phyloP scores from a whole-genome alignment of 192 early-diverging fungal species.

The Rhizophagus clarus region DNA sequence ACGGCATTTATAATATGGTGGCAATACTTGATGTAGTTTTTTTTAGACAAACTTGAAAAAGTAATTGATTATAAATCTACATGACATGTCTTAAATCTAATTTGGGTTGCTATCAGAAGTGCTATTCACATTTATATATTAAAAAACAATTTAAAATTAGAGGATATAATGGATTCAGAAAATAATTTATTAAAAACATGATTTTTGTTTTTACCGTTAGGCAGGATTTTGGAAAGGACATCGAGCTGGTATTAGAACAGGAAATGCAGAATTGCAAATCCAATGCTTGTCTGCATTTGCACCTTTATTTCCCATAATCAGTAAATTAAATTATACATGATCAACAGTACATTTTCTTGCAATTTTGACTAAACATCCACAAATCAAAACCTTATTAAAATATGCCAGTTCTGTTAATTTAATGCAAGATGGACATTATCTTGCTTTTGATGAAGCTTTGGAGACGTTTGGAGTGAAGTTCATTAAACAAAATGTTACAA shows the following conservation, averaged over 20 bases:
- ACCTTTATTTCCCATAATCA: not conserved
- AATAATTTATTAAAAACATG: conserved; percentile 8
- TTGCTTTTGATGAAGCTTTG: conserved; percentile 2
- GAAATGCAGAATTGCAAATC: conserved; percentile 21
- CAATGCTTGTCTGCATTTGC: conserved; percentile 2
- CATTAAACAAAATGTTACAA: conserved; percentile 1
- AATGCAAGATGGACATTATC: not conserved
- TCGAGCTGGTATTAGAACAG: not conserved
- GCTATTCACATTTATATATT: not conserved
- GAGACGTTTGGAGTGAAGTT: conserved; percentile 15
- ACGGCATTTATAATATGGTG: not conserved
- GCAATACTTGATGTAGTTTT: not conserved
- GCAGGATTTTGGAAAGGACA: not conserved
- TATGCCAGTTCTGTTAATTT: conserved; percentile 9
- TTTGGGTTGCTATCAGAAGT: not conserved
- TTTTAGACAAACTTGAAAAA: not conserved
- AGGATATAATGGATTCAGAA: not conserved
- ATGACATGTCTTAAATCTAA: not conserved
- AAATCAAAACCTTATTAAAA: not conserved
- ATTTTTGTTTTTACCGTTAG: conserved; percentile 11
- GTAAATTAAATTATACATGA: not conserved
- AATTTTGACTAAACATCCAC: not conserved
- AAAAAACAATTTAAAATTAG: not conserved
- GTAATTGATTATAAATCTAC: not conserved
- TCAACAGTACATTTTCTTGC: conserved; percentile 1